phyloP scores from a whole-genome alignment of 257 asterid genomes.

The Jasminum sambac region DNA sequence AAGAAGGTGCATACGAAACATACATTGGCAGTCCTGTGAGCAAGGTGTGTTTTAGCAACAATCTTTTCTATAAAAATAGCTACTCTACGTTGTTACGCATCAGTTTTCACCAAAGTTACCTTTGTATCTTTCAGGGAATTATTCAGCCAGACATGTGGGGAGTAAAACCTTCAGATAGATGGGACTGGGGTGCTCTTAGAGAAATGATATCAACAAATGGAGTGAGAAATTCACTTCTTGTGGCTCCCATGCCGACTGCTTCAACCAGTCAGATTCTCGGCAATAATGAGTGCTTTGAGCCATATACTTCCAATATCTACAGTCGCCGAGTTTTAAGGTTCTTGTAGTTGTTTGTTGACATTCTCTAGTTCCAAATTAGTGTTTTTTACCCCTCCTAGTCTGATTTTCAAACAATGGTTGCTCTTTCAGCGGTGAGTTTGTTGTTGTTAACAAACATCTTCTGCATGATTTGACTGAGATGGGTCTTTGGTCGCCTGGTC shows the following conservation, averaged over 20 bases:
- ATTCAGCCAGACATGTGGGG: constrained; percentile 99
- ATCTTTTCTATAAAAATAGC: not conserved
- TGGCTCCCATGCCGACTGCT: constrained; percentile 99
- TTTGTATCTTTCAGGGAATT: constrained; percentile 56
- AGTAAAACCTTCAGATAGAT: constrained; percentile 70
- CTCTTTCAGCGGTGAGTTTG: constrained; percentile 83
- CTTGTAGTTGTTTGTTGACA: not conserved
- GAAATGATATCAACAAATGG: constrained; percentile 61
- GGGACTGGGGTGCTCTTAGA: constrained; percentile 90
- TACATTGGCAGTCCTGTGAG: constrained; percentile 88
- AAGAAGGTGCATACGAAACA: constrained; percentile 81
- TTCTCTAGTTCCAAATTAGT: not conserved
- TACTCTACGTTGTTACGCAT: not conserved
- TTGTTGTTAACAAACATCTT: constrained; percentile 97
- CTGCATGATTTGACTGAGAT: constrained; percentile 86
- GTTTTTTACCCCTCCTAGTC: constrained; percentile 17
- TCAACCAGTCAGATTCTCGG: constrained; percentile 99
- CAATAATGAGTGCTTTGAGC: constrained; percentile 95
- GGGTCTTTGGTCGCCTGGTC: constrained; percentile 88
- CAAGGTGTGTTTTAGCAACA: constrained; percentile 52
- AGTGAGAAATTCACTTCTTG: constrained; percentile 84
- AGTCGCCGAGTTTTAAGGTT: constrained; percentile 93
- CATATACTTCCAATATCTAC: constrained; percentile 92
- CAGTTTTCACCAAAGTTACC: not conserved
- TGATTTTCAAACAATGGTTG: constrained; percentile 7